These are phyloP conservation scores for Saccharomyces kudriavzevii DNA, from an alignment of 805 yeast genomes.

Conservation along the genomic window DNA sequence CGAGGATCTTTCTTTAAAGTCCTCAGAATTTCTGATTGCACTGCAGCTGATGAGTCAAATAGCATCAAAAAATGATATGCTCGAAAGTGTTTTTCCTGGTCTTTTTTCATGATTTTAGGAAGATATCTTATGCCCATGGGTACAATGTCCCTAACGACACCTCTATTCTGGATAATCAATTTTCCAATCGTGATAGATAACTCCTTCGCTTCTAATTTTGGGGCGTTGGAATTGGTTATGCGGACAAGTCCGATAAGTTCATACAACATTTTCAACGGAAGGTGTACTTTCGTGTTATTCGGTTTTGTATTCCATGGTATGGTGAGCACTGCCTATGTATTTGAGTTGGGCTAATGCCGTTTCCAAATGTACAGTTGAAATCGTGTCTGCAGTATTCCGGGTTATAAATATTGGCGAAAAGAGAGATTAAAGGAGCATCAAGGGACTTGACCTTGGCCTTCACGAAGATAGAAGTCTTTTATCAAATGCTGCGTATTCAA, in stretches of 20 bases:
- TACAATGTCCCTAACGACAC: constrained; percentile 78
- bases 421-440: background rate
- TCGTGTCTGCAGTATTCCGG: background rate
- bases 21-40: constrained; percentile 76
- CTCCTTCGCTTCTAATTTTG: constrained; percentile 57
- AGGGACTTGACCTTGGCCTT: background rate
- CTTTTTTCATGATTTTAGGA: constrained; percentile 74
- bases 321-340: background rate
- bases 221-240: constrained; percentile 48
- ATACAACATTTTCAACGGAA: constrained; percentile 54
- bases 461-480: too few relatives aligned
- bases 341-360: background rate
- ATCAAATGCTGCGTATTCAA: background rate
- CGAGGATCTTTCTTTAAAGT: constrained; percentile 84
- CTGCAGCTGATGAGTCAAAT: constrained; percentile 80
- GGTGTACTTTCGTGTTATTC: background rate
- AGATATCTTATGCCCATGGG: constrained; percentile 71
- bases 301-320: too few relatives aligned
- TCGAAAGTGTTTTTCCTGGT: constrained; percentile 83
- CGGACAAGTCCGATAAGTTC: constrained; percentile 88
- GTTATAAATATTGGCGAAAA: background rate
- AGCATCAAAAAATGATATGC: constrained; percentile 82
- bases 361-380: background rate
- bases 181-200: constrained; percentile 65
- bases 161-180: constrained; percentile 78